phyloP scores from a whole-genome alignment of 2,329 filamentous ascomycete species.

The Lasiodiplodia citricola region DNA sequence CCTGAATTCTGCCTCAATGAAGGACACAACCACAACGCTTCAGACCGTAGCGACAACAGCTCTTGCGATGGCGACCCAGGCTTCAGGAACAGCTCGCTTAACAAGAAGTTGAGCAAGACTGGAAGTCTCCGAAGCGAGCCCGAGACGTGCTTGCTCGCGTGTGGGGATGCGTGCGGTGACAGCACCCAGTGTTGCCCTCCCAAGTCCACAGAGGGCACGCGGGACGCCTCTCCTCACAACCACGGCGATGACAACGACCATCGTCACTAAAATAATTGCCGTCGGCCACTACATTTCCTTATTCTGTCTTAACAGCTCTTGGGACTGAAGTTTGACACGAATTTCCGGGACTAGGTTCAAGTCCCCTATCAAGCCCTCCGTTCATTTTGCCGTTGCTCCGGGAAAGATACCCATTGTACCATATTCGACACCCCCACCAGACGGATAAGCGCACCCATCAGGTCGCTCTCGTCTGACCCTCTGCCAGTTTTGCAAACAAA shows the following conservation, averaged over 20 bases:
- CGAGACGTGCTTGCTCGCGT: slow-evolving; percentile 50
- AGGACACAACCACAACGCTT: slow-evolving; percentile 49
- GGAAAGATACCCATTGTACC: slow-evolving; percentile 18
- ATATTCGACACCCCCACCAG: not conserved
- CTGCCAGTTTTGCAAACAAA: not conserved
- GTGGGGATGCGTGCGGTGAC: slow-evolving; percentile 49
- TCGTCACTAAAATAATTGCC: not conserved
- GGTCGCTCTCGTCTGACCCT: not conserved
- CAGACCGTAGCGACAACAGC: slow-evolving; percentile 31
- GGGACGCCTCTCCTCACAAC: slow-evolving; percentile 13
- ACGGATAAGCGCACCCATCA: not conserved
- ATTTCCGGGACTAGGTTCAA: not conserved
- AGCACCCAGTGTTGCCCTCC: slow-evolving; percentile 51
- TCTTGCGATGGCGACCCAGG: slow-evolving; percentile 29
- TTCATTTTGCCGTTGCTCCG: slow-evolving; percentile 1
- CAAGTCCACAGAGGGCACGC: slow-evolving; percentile 15
- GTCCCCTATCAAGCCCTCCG: not conserved
- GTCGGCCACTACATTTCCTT: not conserved
- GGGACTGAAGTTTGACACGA: not conserved
- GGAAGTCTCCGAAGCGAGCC: slow-evolving; percentile 43
- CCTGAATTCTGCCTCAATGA: slow-evolving; percentile 72
- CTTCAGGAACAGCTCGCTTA: not conserved
- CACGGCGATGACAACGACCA: slow-evolving; percentile 16
- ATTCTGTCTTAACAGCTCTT: not conserved
- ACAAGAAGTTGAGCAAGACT: slow-evolving; percentile 34